Base-by-base conservation (phyloP, 768 basidiomycete species). In the Suillus ampliporus region DNA sequence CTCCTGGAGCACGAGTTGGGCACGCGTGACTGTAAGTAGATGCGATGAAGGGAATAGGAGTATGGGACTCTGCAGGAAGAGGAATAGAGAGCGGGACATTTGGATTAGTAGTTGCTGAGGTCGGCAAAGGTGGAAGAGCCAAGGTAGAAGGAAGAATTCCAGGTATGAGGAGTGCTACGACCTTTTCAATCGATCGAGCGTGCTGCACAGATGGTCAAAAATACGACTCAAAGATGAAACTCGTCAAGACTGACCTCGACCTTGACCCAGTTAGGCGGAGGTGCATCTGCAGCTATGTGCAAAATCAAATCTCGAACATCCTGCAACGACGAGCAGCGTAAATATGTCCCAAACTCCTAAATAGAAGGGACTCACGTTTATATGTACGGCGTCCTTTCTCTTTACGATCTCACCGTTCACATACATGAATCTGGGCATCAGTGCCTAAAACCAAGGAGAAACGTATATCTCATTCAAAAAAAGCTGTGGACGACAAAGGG, bases 1-100 rank as follows among this genome's bases (percentile, higher is more conserved):
- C 97, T 1, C 97, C 97, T 0, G 95, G 96, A 1, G 96, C 95
- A 21, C 90, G 87, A 0, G 95, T 96, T 0, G 96, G 97, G 65
- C 92, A 94, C 15, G 94, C 95, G 78, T 97, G 94, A 61, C 91
- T 92, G 79, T 98, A 99, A 5, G 84, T 92, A 38, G 80, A 89
- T 44, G 85, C 85, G 63, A 88, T 89, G 78, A 85, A 98, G 3
- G 86, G 88, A 26, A 89, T 78, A 28, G 73, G 79, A 1, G 80
- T 75, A 21, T 66, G 67, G 50, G 76, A 74, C 23, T 68, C 69
- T 28, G 69, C 43, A 43, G 74, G 77, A 50, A 76, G 72, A 0
- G 82, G 80, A 58, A 84, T 77, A 14, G 78, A 68, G 44, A 89
- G 77, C 0, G 89, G 89, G 3, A 87, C 58, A 57, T 86, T 84